These are phyloP conservation scores for Fraxinus velutina DNA, from an alignment of 305 asterid genomes.

Conservation along the genomic window DNA sequence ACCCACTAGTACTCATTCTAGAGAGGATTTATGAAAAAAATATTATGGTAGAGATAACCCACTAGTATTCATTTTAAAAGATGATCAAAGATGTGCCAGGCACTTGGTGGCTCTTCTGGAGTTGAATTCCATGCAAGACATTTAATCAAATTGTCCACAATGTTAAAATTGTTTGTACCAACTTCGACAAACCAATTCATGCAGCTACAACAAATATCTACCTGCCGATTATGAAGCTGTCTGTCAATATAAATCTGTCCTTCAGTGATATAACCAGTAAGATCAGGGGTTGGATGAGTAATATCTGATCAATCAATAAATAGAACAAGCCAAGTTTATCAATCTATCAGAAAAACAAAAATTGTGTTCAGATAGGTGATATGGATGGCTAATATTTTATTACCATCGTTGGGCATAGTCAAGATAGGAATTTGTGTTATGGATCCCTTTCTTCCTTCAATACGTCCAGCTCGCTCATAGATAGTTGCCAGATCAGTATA, in stretches of 20 bases:
- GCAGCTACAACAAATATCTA: conserved; percentile 27
- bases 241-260: conserved; percentile 97
- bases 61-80: not conserved
- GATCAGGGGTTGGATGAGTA: conserved; percentile 99
- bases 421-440: conserved; percentile 57
- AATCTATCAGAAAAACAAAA: conserved; percentile 2
- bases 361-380: not conserved
- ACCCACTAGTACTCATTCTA: not conserved
- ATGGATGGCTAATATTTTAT: not conserved
- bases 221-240: conserved; percentile 96
- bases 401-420: conserved; percentile 90
- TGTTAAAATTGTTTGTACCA: not conserved
- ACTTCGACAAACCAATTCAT: conserved; percentile 5
- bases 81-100: not conserved
- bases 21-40: not conserved
- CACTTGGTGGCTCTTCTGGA: not conserved
- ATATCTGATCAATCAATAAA: conserved; percentile 60
- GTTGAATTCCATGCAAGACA: not conserved
- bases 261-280: conserved; percentile 96
- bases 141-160: not conserved
- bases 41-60: not conserved
- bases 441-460: conserved; percentile 86
- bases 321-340: conserved; percentile 17
- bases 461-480: conserved; percentile 93
- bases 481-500: conserved; percentile 89